These are phyloP conservation scores for Russula foetens DNA, from an alignment of 768 basidiomycete genomes.

Conservation along the genomic window DNA sequence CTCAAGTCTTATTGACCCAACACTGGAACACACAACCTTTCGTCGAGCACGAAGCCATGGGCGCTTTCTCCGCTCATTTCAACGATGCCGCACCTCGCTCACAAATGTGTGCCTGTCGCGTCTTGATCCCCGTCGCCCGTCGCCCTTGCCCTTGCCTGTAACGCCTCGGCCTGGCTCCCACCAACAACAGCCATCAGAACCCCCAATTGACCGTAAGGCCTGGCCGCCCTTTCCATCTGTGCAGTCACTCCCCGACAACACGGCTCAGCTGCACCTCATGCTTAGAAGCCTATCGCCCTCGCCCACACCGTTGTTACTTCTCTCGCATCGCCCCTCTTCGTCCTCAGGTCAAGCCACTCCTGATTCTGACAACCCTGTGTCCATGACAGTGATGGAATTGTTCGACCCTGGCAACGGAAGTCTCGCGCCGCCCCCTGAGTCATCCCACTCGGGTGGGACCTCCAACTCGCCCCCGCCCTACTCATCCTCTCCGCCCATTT, in stretches of 20 bases:
- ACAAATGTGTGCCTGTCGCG: constrained; percentile 30
- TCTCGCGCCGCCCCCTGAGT: background rate
- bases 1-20: constrained; percentile 77
- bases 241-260: constrained; percentile 46
- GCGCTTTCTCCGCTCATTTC: constrained; percentile 76
- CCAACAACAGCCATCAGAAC: background rate
- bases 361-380: background rate
- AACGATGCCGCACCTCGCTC: constrained; percentile 72
- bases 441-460: too few relatives aligned
- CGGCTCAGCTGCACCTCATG: constrained; percentile 43
- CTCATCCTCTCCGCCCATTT: too few relatives aligned
- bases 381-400: background rate
- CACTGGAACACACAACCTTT: constrained; percentile 76
- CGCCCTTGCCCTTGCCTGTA: background rate
- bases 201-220: constrained; percentile 4
- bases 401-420: background rate
- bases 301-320: background rate
- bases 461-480: too few relatives aligned
- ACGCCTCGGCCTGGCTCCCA: background rate
- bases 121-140: background rate
- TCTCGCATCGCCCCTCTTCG: background rate
- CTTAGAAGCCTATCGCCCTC: background rate
- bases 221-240: constrained; percentile 41
- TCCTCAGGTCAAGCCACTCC: constrained; percentile 4
- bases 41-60: constrained; percentile 75